phyloP scores from a whole-genome alignment of 805 yeast genomes.

The Myxozyma melibiosi region DNA sequence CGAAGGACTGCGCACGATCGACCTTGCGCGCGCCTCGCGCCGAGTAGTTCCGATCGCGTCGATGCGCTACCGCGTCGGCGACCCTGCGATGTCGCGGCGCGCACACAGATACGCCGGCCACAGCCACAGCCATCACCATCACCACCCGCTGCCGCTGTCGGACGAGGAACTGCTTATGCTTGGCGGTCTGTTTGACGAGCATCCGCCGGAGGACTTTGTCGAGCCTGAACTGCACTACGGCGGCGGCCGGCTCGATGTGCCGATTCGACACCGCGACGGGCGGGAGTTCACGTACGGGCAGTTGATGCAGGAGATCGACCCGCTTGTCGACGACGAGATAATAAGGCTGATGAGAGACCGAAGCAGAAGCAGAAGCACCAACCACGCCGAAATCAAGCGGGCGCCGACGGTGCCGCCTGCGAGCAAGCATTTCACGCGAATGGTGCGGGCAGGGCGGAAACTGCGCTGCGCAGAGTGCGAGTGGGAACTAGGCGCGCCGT shows the following conservation, averaged over 20 bases:
- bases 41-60: background rate
- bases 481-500: slow-evolving; percentile 18
- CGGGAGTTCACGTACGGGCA: no score
- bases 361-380: no score
- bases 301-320: no score
- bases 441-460: slow-evolving; percentile 10
- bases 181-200: background rate
- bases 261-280: background rate
- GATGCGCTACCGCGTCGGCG: background rate
- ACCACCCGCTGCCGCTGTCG: no score
- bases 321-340: background rate
- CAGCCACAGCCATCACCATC: no score
- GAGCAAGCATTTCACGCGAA: slow-evolving; percentile 18
- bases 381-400: background rate
- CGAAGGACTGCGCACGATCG: no score
- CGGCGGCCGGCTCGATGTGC: background rate
- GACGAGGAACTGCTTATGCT: background rate
- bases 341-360: background rate
- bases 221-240: slow-evolving; percentile 3
- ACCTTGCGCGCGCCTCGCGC: background rate
- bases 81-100: no score
- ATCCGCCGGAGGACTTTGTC: background rate
- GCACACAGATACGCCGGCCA: no score
- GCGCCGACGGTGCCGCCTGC: slow-evolving; percentile 11
- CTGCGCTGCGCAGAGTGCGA: slow-evolving; percentile 24